Evolutionary conservation across 208 protist species (phyloP).

Genomic region (Acanthamoeba royreba): DNA sequence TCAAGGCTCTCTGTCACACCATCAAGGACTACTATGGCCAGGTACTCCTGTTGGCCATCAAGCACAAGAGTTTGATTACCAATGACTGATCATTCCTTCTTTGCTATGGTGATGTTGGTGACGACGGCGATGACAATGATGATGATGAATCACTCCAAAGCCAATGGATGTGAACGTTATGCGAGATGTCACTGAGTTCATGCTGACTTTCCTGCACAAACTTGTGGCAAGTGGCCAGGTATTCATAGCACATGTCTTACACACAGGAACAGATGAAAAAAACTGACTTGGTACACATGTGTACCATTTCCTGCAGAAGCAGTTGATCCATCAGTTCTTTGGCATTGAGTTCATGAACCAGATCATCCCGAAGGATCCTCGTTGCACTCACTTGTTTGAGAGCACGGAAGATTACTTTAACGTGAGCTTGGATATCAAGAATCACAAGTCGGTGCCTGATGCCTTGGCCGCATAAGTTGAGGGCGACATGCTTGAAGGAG

Average conservation of each 20-base stretch:
- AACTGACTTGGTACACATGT: neutral
- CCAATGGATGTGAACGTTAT: neutral
- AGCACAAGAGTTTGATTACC: no score
- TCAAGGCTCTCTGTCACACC: neutral
- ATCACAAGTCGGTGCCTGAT: conserved; percentile 79
- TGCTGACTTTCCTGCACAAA: neutral
- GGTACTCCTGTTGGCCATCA: no score
- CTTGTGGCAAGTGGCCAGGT: neutral
- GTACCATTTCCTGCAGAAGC: neutral
- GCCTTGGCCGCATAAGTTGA: conserved; percentile 76
- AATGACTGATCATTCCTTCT: no score
- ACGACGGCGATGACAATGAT: neutral
- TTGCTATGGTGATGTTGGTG: neutral
- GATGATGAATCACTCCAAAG: neutral
- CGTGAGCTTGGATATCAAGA: conserved; percentile 80
- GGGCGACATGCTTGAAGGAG: conserved; percentile 83
- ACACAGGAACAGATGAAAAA: neutral
- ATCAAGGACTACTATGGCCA: neutral
- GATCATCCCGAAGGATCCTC: conserved; percentile 68
- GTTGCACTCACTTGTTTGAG: conserved; percentile 68
- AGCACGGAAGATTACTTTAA: conserved; percentile 77
- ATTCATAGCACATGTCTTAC: neutral
- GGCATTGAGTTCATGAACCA: conserved; percentile 69
- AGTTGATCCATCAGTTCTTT: conserved; percentile 70
- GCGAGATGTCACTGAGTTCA: neutral